Conservation (phyloP, 139 green algal species). For the Spirogloea muscicola region DNA sequence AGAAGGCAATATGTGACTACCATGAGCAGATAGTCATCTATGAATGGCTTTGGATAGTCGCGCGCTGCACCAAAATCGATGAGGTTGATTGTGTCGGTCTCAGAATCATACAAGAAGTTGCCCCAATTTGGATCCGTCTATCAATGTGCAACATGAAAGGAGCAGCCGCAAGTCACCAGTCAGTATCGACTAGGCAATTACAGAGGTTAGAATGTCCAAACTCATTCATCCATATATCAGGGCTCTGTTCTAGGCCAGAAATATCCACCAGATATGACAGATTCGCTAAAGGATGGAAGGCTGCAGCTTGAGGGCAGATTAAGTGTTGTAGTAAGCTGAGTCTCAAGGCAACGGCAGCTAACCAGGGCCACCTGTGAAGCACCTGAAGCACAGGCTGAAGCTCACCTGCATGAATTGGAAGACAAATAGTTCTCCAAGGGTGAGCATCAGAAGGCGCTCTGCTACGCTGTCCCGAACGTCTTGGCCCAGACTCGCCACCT, state of each 20-base stretch:
- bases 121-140: slow-evolving; percentile 91
- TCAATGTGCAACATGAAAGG: background rate
- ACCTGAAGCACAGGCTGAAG: slow-evolving; percentile 4
- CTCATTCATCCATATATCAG: background rate
- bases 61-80: slow-evolving; percentile 88
- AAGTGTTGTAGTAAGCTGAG: no score
- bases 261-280: no score
- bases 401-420: slow-evolving; percentile 69
- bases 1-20: no score
- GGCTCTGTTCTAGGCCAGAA: no score
- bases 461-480: slow-evolving; percentile 66
- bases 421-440: slow-evolving; percentile 85
- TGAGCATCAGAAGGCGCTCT: slow-evolving; percentile 74
- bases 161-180: background rate
- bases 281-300: no score
- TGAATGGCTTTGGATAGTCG: slow-evolving; percentile 72
- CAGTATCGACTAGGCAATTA: background rate
- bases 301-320: no score
- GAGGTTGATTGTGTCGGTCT: slow-evolving; percentile 62
- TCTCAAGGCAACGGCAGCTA: no score
- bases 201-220: background rate
- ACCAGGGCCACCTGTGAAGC: background rate
- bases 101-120: slow-evolving; percentile 94
- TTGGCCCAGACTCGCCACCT: slow-evolving; percentile 67
- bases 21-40: slow-evolving; percentile 88